A percentile compares a stretch with the other conserved stretches of the same genome.
These are phyloP conservation scores for Fusarium denticulatum DNA, from an alignment of 2,329 filamentous ascomycete genomes.

Conservation along the genomic window DNA sequence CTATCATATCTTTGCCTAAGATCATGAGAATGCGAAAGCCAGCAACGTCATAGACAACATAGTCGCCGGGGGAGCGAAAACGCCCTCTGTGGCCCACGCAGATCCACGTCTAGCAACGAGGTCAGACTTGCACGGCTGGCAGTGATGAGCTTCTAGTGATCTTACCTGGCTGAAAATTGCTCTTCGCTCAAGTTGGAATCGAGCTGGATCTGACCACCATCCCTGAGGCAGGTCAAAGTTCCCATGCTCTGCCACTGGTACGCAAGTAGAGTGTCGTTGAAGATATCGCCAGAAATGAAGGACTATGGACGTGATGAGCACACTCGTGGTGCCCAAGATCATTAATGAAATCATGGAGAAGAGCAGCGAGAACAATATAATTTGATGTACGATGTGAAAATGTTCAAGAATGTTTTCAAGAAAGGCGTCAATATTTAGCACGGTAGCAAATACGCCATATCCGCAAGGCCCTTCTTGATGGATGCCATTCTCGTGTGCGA, in stretches of 20 bases:
- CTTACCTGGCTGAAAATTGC: background rate
- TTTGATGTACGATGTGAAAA: fast-evolving
- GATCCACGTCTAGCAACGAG: background rate
- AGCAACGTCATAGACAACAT: background rate
- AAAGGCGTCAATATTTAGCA: background rate
- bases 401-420: too few relatives aligned
- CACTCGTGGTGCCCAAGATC: background rate
- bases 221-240: background rate
- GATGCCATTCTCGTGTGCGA: fast-evolving
- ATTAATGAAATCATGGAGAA: fast-evolving
- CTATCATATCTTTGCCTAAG: background rate
- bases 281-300: background rate
- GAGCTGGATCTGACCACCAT: background rate
- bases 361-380: fast-evolving
- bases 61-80: background rate
- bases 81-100: background rate
- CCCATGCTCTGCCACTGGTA: background rate
- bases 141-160: background rate
- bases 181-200: background rate
- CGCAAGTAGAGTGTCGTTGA: fast-evolving
- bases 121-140: background rate
- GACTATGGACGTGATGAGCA: background rate
- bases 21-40: constrained; percentile 2
- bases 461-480: fast-evolving
- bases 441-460: fast-evolving